Evolutionary conservation across 2,329 filamentous ascomycete species (phyloP), one percentile per base, ranked within the genome.

Genomic region (Nigrograna mackinnonii): DNA sequence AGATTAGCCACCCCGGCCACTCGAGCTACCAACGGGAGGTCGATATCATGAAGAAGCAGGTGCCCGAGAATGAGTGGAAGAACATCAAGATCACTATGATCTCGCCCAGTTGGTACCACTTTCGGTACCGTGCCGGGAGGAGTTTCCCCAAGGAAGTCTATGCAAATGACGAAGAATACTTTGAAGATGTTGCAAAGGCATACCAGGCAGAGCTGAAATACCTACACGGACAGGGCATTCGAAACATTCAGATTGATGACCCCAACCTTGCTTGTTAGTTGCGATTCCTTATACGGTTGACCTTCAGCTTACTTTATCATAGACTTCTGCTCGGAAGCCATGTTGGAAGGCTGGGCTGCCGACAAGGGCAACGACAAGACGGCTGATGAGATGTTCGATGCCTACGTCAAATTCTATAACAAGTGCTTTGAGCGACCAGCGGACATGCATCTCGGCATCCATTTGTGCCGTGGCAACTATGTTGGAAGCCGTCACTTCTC

Each of bases 351-450:
- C 32, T 68, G 65, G 65, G 54, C 80, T 40, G 78, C 79, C 12
- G 87, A 90, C 62, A 69, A 77, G 35, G 77, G 83, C 55, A 89
- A 91, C 62, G 79, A 79, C 39, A 81, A 83, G 64, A 80, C 80
- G 1, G 80, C 86, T 5, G 85, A 88, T 35, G 82, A 85, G 52
- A 82, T 89, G 33, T 79, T 91, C 17, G 84, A 89, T 54, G 80
- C 84, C 20, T 91, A 91, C 69, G 86, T 91, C 64, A 75, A 79
- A 47, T 80, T 89, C 52, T 91, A 91, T 76, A 91, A 91, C 64
- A 83, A 87, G 66, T 82, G 78, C 57, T 76, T 89, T 59, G 72
- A 65, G 55, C 71, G 82, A 1, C 85, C 86, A 0, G 64, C 74
- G 2, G 86, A 91, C 60, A 80, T 91, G 75, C 86, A 90, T 67